Evolutionary conservation across 1,139 yeast genomes (phyloP).

Genomic region (Lodderomyces beijingensis): DNA sequence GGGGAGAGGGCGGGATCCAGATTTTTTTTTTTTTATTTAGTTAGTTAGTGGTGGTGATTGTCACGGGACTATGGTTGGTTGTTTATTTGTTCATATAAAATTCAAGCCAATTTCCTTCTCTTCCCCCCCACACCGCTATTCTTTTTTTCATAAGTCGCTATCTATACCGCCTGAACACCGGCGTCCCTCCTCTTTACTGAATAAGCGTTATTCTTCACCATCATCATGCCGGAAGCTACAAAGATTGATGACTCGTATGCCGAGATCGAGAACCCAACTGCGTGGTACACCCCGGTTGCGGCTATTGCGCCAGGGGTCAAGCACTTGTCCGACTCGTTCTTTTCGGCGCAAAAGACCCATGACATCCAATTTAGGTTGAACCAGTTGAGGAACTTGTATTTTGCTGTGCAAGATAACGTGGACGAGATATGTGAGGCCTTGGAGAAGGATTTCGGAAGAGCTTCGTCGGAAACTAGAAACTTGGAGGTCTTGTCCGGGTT

Average conservation of each 20-base stretch:
- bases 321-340: conserved; percentile 41
- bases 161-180: too few relatives aligned
- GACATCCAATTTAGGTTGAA: conserved; percentile 55
- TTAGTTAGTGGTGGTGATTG: too few relatives aligned
- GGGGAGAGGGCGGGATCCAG: too few relatives aligned
- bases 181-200: too few relatives aligned
- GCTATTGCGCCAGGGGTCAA: conserved; percentile 49
- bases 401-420: conserved; percentile 57
- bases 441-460: conserved; percentile 60
- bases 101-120: too few relatives aligned
- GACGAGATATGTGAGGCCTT: conserved; percentile 57
- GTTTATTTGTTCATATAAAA: too few relatives aligned
- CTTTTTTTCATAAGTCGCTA: too few relatives aligned
- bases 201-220: too few relatives aligned
- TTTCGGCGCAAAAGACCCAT: conserved; percentile 44
- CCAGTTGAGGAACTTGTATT: conserved; percentile 66
- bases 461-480: conserved; percentile 55
- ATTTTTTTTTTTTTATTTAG: too few relatives aligned
- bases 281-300: conserved; percentile 42
- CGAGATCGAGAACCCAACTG: conserved; percentile 6
- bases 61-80: too few relatives aligned
- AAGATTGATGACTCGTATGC: conserved; percentile 12
- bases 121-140: too few relatives aligned
- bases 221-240: too few relatives aligned
- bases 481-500: conserved; percentile 53